These are phyloP conservation scores for Xylaria sp. DNA, from an alignment of 2,329 filamentous ascomycete genomes.

Conservation along the genomic window DNA sequence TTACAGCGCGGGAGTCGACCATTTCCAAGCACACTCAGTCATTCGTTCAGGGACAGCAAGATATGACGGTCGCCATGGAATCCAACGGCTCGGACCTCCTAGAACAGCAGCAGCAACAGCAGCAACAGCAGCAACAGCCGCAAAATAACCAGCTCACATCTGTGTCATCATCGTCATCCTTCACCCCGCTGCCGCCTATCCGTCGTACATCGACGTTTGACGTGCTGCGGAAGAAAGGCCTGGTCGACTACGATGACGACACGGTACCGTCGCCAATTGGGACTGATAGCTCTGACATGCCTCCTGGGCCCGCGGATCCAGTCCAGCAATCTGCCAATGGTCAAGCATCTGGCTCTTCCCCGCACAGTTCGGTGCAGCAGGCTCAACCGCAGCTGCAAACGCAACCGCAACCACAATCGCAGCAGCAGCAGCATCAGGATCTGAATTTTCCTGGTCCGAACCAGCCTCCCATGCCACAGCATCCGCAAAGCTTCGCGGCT, in stretches of 20 bases:
- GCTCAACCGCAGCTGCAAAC: constrained; percentile 25
- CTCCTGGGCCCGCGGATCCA: constrained; percentile 29
- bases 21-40: constrained; percentile 34
- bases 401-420: constrained; percentile 25
- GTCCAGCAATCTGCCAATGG: constrained; percentile 39
- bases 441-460: constrained; percentile 30
- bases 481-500: constrained; percentile 29
- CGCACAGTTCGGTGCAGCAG: constrained; percentile 30
- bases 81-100: constrained; percentile 31
- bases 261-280: constrained; percentile 36
- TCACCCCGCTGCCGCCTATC: constrained; percentile 64
- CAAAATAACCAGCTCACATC: neutral
- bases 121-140: constrained; percentile 5
- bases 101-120: constrained; percentile 9
- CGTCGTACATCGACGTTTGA: constrained; percentile 63
- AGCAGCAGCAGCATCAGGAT: constrained; percentile 7
- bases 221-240: constrained; percentile 46
- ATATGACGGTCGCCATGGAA: constrained; percentile 38
- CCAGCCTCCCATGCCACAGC: constrained; percentile 27
- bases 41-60: constrained; percentile 32
- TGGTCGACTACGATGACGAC: constrained; percentile 43
- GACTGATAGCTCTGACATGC: constrained; percentile 32
- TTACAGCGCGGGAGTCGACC: constrained; percentile 36
- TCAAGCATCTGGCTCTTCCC: constrained; percentile 31
- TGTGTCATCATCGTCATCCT: constrained; percentile 54